Conservation (phyloP, 805 yeast genomes). For the Candida glaebosa region DNA sequence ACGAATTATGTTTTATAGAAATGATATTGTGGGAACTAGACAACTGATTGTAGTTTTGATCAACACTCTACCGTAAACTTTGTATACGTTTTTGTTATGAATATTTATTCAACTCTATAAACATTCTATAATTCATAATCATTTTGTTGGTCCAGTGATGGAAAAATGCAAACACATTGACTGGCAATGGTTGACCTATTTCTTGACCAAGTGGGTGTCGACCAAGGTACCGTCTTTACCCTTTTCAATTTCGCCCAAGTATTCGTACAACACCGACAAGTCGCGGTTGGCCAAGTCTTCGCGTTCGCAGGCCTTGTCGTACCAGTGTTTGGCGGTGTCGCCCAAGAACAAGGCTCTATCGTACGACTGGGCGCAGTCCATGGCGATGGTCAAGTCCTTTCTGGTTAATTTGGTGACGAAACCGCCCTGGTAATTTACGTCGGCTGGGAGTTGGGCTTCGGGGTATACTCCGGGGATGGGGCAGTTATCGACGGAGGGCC, state of each 20-base stretch:
- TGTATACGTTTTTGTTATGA: background rate
- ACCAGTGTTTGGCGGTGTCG: conserved; percentile 37
- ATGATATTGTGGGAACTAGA: background rate
- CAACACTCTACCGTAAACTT: too few relatives aligned
- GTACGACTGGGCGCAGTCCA: conserved; percentile 31
- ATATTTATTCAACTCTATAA: background rate
- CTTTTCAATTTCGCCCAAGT: conserved; percentile 36
- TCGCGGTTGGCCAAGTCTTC: conserved; percentile 38
- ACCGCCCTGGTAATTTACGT: conserved; percentile 45
- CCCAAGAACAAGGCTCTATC: conserved; percentile 36
- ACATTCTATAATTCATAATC: too few relatives aligned
- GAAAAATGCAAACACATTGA: too few relatives aligned
- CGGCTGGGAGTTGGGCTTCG: conserved; percentile 40
- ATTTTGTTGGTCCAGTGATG: too few relatives aligned
- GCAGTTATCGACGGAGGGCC: conserved; percentile 54
- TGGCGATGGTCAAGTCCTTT: conserved; percentile 43
- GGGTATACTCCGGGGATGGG: conserved; percentile 48
- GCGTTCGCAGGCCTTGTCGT: conserved; percentile 41
- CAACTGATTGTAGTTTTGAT: background rate
- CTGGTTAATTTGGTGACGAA: conserved; percentile 46
- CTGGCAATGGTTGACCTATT: background rate
- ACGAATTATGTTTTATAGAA: background rate
- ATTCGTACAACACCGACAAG: conserved; percentile 40
- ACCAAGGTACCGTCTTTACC: conserved; percentile 9
- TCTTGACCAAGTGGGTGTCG: conserved; percentile 18